These are phyloP conservation scores for Volutella citrinella DNA, from an alignment of 2,329 filamentous ascomycete species.

Conservation along the genomic window DNA sequence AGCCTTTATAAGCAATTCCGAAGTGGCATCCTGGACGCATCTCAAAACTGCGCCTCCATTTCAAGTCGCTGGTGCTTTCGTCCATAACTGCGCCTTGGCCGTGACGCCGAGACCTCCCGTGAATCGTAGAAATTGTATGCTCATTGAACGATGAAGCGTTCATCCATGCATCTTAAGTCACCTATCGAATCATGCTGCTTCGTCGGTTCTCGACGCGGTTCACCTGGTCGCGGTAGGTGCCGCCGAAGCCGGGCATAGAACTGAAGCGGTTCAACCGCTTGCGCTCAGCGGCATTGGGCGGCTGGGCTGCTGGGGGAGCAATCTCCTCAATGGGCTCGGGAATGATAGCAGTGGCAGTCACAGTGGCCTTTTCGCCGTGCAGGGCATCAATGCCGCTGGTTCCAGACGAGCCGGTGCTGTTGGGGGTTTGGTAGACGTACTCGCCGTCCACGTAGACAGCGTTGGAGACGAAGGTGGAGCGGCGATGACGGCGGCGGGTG, in stretches of 20 bases:
- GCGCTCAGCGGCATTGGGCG: constrained; percentile 31
- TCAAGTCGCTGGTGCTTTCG: too few species aligned
- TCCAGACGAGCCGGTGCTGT: constrained; percentile 55
- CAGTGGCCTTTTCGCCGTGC: constrained; percentile 31
- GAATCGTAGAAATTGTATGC: too few species aligned
- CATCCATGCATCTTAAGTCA: too few species aligned
- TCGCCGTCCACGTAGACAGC: constrained; percentile 94
- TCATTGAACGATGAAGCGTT: too few species aligned
- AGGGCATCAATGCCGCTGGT: constrained; percentile 38
- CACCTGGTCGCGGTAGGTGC: constrained; percentile 33
- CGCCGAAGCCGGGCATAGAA: constrained; percentile 53
- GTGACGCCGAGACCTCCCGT: too few species aligned
- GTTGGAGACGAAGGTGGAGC: constrained; percentile 84
- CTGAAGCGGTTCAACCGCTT: constrained; percentile 55
- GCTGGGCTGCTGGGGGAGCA: constrained; percentile 13
- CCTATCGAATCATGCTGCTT: constrained; percentile 36
- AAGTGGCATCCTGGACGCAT: too few species aligned
- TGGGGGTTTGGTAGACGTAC: constrained; percentile 76
- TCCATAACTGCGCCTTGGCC: too few species aligned
- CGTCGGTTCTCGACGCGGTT: constrained; percentile 39
- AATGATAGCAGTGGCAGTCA: constrained; percentile 15
- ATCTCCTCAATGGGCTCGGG: constrained; percentile 24
- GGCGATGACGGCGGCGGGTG: constrained; percentile 80
- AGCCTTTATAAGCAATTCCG: too few species aligned
- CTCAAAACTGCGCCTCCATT: too few species aligned